These are phyloP conservation scores for Combretum micranthum DNA, from an alignment of 345 rosid species.

Conservation along the genomic window DNA sequence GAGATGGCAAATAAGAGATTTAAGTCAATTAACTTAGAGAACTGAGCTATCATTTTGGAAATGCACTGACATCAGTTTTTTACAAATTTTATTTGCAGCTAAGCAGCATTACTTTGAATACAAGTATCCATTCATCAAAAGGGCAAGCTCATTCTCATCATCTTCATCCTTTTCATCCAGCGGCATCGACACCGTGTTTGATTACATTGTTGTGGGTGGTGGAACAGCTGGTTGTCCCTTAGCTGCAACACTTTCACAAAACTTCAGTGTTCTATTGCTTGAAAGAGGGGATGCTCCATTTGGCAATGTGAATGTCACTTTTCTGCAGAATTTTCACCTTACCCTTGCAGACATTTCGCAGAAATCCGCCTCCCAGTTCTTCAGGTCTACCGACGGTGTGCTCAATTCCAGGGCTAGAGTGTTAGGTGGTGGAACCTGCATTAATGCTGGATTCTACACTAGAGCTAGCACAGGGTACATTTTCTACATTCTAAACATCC, in stretches of 20 bases:
- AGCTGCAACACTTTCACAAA: conserved; percentile 79
- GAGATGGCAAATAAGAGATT: no score
- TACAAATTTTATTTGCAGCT: conserved; percentile 17
- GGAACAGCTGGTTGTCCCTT: conserved; percentile 98
- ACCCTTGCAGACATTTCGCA: conserved; percentile 74
- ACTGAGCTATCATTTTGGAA: not conserved
- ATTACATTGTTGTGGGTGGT: conserved; percentile 88
- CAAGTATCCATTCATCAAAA: conserved; percentile 62
- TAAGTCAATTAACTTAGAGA: not conserved
- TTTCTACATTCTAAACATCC: not conserved
- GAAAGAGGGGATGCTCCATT: conserved; percentile 99
- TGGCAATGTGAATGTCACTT: conserved; percentile 77
- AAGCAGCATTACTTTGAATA: conserved; percentile 19
- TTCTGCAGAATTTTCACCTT: conserved; percentile 70
- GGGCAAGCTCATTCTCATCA: conserved; percentile 69
- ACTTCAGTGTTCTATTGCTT: conserved; percentile 68
- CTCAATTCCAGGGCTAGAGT: conserved; percentile 83
- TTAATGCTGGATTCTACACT: conserved; percentile 94
- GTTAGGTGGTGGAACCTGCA: conserved; percentile 86
- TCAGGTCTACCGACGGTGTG: conserved; percentile 88
- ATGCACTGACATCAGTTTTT: not conserved
- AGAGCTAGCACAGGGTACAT: conserved; percentile 66
- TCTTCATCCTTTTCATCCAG: conserved; percentile 48
- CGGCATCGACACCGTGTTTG: conserved; percentile 39
- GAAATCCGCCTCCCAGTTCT: conserved; percentile 73